Evolutionary conservation across 2,329 filamentous ascomycete species (phyloP).

Genomic region (Fusarium buharicum): DNA sequence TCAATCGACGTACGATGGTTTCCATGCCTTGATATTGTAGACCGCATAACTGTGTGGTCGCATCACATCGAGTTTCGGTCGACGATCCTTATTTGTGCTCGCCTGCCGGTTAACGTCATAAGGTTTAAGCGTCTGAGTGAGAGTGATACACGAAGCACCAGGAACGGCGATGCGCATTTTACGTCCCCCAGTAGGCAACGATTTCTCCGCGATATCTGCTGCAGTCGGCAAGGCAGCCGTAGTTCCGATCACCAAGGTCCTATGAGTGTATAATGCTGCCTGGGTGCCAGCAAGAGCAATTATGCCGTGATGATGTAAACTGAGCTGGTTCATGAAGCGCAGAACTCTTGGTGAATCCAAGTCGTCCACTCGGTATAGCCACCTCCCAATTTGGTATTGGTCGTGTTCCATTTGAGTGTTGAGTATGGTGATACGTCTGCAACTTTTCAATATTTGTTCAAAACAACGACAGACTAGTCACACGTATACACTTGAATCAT

Average conservation of each 20-base stretch:
- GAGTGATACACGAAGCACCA: slow-evolving; percentile 21
- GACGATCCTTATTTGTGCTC: slow-evolving; percentile 21
- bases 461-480: too few species aligned
- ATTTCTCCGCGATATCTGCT: slow-evolving; percentile 17
- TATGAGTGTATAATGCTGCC: slow-evolving; percentile 5
- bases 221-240: slow-evolving; percentile 16
- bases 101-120: slow-evolving; percentile 25
- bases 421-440: too few species aligned
- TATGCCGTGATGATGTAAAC: neutral
- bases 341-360: neutral
- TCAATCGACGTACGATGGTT: slow-evolving; percentile 2
- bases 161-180: slow-evolving; percentile 19
- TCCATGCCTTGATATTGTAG: neutral
- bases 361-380: neutral
- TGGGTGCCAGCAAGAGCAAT: neutral
- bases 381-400: too few species aligned
- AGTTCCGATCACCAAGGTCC: slow-evolving; percentile 12
- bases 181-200: slow-evolving; percentile 4
- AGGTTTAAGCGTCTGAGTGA: slow-evolving; percentile 1
- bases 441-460: too few species aligned
- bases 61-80: slow-evolving; percentile 11
- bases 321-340: neutral
- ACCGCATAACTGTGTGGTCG: slow-evolving; percentile 3
- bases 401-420: too few species aligned
- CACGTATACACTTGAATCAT: neutral